Evolutionary conservation across 2,329 filamentous ascomycete genomes (phyloP), one percentile per base, ranked within the genome.

Genomic region (Endothia cerciana): DNA sequence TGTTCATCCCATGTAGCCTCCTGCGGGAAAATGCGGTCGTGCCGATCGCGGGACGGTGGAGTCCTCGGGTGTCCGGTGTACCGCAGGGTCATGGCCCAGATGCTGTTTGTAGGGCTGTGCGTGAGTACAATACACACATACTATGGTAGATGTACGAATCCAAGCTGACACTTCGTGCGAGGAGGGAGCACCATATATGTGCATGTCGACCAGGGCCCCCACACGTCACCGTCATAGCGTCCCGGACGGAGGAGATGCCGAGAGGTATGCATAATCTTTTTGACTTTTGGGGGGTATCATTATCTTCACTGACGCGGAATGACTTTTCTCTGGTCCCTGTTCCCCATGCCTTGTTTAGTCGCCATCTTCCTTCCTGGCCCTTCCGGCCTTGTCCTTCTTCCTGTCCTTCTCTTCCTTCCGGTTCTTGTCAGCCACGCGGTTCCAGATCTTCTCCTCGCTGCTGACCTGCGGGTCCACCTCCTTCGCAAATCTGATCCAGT

Each of bases 401-500:
- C 66, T 56, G 10, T 59, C 58, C 25, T 60, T 56, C 51, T 65
- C 60, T 43, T 63, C 45, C 4, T 1, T 30, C 64, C 49, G 53
- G 41, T 67, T 66, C 61, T 65, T 65, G 55, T 62, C 66, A 13
- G 53, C 64, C 19, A 62, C 59, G 30, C 63, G 51, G 49, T 56
- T 65, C 57, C 69, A 67, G 25, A 68, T 38, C 57, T 64, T 66
- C 49, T 65, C 63, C 43, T 65, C 65, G 15, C 63, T 57, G 47
- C 30, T 64, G 4, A 64, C 47, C 45, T 77, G 75, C 0, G 74
- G 73, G 69, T 81, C 79, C 17, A 81, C 77, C 69, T 85, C 84
- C 75, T 84, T 87, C 67, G 82, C 82, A 83, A 85, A 87, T 2
- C 77, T 72, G 68, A 85, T 83, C 86, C 86, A 88, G 59, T 87